These are phyloP conservation scores for Penicillium fimorum DNA, from an alignment of 495 filamentous ascomycete species.

Conservation along the genomic window DNA sequence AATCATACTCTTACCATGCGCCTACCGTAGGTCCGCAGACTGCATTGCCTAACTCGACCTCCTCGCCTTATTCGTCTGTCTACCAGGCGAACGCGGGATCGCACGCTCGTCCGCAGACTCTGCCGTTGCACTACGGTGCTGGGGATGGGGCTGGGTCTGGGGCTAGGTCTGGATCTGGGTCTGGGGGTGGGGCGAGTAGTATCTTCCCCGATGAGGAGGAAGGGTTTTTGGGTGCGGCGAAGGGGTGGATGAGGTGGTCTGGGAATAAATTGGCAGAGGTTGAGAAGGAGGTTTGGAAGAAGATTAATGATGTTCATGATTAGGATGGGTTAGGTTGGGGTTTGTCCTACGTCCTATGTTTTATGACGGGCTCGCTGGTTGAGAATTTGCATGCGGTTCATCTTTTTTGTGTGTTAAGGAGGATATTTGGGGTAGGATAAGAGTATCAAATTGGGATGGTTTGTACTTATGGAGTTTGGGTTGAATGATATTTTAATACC, in stretches of 20 bases:
- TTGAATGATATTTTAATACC: neutral
- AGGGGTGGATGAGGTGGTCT: conserved; percentile 59
- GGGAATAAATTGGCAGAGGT: conserved; percentile 61
- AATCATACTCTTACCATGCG: conserved; percentile 19
- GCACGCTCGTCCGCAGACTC: conserved; percentile 1
- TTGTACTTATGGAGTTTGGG: conserved; percentile 1
- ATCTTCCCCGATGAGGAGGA: conserved; percentile 41
- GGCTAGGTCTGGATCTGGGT: conserved; percentile 8
- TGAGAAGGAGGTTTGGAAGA: conserved; percentile 70
- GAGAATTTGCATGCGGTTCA: neutral
- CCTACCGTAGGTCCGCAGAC: neutral
- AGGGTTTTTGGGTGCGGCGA: conserved; percentile 54
- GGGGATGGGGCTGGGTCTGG: conserved; percentile 16
- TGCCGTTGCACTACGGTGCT: conserved; percentile 29
- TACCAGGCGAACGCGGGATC: conserved; percentile 46
- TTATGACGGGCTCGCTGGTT: neutral
- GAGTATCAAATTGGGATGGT: neutral
- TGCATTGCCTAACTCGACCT: conserved; percentile 37
- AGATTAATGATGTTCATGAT: conserved; percentile 53
- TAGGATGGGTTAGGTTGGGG: conserved; percentile 3
- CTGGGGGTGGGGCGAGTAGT: conserved; percentile 21
- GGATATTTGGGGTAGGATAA: neutral
- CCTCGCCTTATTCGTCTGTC: conserved; percentile 49
- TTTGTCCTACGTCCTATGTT: neutral
- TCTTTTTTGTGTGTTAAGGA: neutral